phyloP scores from a whole-genome alignment of 768 basidiomycete genomes.

The Tylopilus felleus region DNA sequence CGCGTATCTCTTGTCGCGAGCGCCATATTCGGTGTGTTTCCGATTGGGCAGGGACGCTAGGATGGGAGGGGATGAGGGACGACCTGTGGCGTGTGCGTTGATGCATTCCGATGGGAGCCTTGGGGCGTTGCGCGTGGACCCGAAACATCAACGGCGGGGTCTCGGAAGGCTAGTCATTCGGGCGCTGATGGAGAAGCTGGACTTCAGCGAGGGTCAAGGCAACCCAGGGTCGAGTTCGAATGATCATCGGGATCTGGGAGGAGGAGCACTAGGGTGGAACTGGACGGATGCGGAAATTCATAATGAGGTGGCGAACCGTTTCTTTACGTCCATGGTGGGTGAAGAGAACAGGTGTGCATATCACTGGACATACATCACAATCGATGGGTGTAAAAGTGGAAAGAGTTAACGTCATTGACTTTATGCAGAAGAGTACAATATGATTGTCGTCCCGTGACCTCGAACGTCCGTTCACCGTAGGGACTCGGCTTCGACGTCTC shows the following conservation, averaged over 20 bases:
- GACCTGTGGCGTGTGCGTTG: constrained; percentile 12
- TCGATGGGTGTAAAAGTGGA: too few species aligned
- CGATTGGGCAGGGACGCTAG: background rate
- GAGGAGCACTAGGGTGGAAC: constrained; percentile 24
- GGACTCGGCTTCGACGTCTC: too few species aligned
- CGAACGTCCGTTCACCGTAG: too few species aligned
- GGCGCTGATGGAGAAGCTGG: constrained; percentile 8
- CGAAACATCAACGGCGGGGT: constrained; percentile 9
- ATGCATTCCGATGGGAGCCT: constrained; percentile 23
- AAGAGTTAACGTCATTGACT: too few species aligned
- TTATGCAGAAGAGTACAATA: too few species aligned
- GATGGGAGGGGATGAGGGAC: background rate
- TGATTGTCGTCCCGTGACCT: too few species aligned
- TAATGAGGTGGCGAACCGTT: constrained; percentile 6
- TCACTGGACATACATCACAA: constrained; percentile 16
- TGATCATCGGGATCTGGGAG: constrained; percentile 12
- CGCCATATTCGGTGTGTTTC: constrained; percentile 23
- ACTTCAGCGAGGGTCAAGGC: background rate
- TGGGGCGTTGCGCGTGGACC: constrained; percentile 11
- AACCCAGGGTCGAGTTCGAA: background rate
- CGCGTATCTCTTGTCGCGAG: constrained; percentile 20
- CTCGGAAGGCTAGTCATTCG: constrained; percentile 11
- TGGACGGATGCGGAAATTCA: constrained; percentile 15
- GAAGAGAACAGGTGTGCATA: background rate
- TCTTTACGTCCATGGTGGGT: constrained; percentile 13